Percentiles rank a stretch among this genome's conserved stretches.
Evolutionary conservation across 495 filamentous ascomycete genomes (phyloP).

Genomic region (Daldinia decipiens): DNA sequence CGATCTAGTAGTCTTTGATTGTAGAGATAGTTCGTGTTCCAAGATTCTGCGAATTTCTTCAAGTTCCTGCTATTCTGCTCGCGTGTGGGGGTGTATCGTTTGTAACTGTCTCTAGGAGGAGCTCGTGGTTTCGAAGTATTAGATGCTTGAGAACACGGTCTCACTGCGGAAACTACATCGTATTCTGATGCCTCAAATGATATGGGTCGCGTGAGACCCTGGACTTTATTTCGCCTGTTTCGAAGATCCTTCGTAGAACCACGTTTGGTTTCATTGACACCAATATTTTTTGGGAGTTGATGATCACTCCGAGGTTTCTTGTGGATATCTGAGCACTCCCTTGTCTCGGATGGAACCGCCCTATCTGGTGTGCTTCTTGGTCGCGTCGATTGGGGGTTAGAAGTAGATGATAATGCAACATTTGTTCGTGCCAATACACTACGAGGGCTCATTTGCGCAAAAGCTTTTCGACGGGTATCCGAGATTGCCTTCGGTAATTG

Average conservation of each 20-base stretch:
- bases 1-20: conserved; percentile 36
- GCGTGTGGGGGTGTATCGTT: conserved; percentile 18
- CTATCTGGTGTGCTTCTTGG: not conserved
- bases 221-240: conserved; percentile 1
- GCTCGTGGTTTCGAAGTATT: conserved; percentile 41
- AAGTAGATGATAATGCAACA: not conserved
- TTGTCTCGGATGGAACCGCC: not conserved
- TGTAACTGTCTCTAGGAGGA: not conserved
- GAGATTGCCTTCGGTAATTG: conserved; percentile 39
- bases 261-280: not conserved
- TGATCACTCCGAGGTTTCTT: not conserved
- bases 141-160: conserved; percentile 39
- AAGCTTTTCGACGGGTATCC: conserved; percentile 40
- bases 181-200: not conserved
- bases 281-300: not conserved
- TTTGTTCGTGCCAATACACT: not conserved
- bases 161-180: not conserved
- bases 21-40: conserved; percentile 36
- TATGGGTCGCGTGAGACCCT: conserved; percentile 23
- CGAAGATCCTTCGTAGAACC: conserved; percentile 4
- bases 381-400: not conserved
- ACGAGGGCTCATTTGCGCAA: conserved; percentile 33
- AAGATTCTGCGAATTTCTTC: conserved; percentile 31
- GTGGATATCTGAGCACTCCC: not conserved
- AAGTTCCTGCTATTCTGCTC: conserved; percentile 28